A percentile compares a stretch with the other conserved stretches of the same genome.
phyloP scores from a whole-genome alignment of 495 filamentous ascomycete species.

The Cercophora newfieldiana region DNA sequence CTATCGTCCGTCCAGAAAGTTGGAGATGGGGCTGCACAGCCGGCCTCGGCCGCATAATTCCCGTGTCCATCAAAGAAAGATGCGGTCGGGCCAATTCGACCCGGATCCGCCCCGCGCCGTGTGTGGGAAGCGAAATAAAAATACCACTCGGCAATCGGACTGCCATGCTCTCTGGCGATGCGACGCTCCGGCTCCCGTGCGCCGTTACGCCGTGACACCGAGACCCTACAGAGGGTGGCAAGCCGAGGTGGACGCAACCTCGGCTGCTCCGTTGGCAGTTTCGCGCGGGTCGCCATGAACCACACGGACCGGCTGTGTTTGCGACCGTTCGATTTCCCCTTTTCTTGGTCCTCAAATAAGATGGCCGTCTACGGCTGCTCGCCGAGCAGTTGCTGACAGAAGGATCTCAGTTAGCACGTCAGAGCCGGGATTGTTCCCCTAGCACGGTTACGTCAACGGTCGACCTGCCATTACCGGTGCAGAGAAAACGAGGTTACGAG shows the following conservation, averaged over 20 bases:
- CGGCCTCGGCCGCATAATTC: background rate
- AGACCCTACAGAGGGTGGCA: background rate
- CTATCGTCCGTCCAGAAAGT: background rate
- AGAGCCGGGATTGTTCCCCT: background rate
- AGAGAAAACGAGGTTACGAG: background rate
- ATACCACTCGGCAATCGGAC: conserved; percentile 5
- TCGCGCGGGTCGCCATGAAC: background rate
- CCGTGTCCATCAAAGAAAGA: background rate
- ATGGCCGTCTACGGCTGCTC: background rate
- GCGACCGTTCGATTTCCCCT: background rate
- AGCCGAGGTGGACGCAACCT: background rate
- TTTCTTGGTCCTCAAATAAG: conserved; percentile 1
- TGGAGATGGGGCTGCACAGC: background rate
- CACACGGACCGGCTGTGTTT: background rate
- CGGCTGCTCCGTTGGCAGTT: background rate
- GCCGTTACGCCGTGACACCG: background rate
- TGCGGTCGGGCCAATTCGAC: background rate
- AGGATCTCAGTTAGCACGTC: background rate
- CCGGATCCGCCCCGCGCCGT: background rate
- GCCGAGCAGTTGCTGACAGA: conserved; percentile 9
- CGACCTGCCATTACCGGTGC: background rate
- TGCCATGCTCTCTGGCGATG: background rate
- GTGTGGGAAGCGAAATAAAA: background rate
- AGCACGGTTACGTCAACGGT: background rate
- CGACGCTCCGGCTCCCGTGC: background rate